phyloP scores from a whole-genome alignment of 768 basidiomycete species.

The Lactarius psammicola region DNA sequence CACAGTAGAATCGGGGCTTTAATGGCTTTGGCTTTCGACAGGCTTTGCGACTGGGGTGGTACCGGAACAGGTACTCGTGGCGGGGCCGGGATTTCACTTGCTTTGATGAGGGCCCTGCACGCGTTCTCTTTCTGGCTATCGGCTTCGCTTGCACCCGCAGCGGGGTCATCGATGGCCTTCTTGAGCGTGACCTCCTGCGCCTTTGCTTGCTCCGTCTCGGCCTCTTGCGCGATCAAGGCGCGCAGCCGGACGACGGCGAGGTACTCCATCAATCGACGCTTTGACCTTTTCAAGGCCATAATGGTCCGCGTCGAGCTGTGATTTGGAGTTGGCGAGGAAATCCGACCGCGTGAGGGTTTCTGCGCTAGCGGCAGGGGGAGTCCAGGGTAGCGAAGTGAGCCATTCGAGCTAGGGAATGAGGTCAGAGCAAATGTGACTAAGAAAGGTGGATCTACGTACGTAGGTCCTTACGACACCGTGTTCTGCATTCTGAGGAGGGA shows the following conservation, averaged over 20 bases:
- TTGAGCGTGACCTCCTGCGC: constrained; percentile 25
- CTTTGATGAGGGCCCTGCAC: constrained; percentile 17
- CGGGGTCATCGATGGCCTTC: constrained; percentile 21
- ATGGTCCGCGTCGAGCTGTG: constrained; percentile 85
- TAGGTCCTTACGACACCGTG: constrained; percentile 83
- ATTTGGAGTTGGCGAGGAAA: constrained; percentile 68
- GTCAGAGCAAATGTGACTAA: not conserved
- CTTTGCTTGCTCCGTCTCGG: constrained; percentile 10
- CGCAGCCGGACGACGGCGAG: constrained; percentile 75
- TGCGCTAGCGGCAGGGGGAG: constrained; percentile 43
- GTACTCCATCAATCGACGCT: constrained; percentile 88
- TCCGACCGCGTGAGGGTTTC: constrained; percentile 48
- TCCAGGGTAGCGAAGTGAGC: constrained; percentile 86
- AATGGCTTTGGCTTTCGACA: constrained; percentile 40
- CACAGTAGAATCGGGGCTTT: constrained; percentile 75
- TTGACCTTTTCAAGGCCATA: constrained; percentile 91
- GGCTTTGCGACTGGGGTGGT: constrained; percentile 11
- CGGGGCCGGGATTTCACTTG: constrained; percentile 15
- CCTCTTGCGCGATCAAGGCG: too few species aligned
- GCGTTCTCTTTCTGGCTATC: constrained; percentile 12
- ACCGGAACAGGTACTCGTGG: not conserved
- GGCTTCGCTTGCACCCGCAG: constrained; percentile 23
- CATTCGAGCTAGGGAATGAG: constrained; percentile 71
- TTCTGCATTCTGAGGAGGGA: constrained; percentile 89
- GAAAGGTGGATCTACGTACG: too few species aligned